Evolutionary conservation across 495 filamentous ascomycete genomes (phyloP), one percentile per base, ranked within the genome.

Genomic region (Aspergillus asperescens): DNA sequence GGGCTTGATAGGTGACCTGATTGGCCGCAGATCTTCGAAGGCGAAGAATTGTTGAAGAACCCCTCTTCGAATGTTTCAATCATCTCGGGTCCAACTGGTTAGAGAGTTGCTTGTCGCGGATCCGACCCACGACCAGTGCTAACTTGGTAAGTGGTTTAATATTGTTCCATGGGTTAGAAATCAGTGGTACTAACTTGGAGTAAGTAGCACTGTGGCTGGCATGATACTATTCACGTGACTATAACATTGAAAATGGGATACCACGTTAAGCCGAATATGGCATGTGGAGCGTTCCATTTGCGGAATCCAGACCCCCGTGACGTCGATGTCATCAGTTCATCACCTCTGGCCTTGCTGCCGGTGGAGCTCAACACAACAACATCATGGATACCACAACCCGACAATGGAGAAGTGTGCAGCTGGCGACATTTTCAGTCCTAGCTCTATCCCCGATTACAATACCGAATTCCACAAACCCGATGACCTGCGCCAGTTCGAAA

Each of bases 381-480:
- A 66, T 40, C 55, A 72, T 74, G 70, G 49, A 56, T 55, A 19
- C 12, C 22, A 22, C 22, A 27, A 48, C 31, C 57, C 62, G 54
- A 74, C 56, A 48, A 74, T 76, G 71, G 64, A 70, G 29, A 66
- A 71, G 51, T 57, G 60, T 38, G 20, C 54, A 40, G 43, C 50
- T 16, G 38, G 41, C 13, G 61, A 69, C 29, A 46, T 20, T n/a
- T 74, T 72, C 54, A 70, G 79, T 57, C 72, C 73, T 42, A 55
- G 56, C 41, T 50, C 61, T 47, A 70, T 88, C 45, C 85, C 85
- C 15, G 85, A 89, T 61, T 75, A 75, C 58, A 77, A 85, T 57
- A 72, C 69, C 52, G 80, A 88, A 37, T 90, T 89, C 58, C 72
- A 89, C 58, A 60, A 77, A 59, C 67, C 78, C 32, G 64, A 70